Percentiles rank a stretch among this genome's conserved stretches.
phyloP scores from a whole-genome alignment of 306 rosid genomes.

The Lotus japonicus region DNA sequence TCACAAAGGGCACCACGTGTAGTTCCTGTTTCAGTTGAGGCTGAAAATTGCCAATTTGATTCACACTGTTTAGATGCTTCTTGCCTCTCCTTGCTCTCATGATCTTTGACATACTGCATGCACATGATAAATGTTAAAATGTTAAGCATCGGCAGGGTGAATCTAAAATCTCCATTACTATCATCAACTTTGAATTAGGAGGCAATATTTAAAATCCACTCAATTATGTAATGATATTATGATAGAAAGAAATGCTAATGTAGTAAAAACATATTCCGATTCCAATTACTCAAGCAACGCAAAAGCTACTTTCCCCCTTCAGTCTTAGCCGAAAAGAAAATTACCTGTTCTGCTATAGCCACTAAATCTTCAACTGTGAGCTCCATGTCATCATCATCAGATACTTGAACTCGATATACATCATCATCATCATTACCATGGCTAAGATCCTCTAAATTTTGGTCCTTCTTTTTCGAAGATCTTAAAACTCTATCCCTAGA shows the following conservation, averaged over 20 bases:
- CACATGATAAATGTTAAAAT: slow-evolving; percentile 2
- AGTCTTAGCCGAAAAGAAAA: slow-evolving; percentile 16
- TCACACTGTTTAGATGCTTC: slow-evolving; percentile 26
- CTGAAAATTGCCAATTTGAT: slow-evolving; percentile 17
- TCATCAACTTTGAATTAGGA: neutral
- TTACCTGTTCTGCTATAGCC: slow-evolving; percentile 71
- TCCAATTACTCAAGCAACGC: slow-evolving; percentile 4
- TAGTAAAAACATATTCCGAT: neutral
- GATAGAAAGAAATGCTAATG: neutral
- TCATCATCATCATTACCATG: slow-evolving; percentile 15
- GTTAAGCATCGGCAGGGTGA: neutral
- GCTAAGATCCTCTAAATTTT: slow-evolving; percentile 19
- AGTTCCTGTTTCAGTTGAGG: slow-evolving; percentile 24
- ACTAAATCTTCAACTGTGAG: slow-evolving; percentile 66
- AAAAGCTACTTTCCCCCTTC: neutral
- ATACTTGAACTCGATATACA: slow-evolving; percentile 27
- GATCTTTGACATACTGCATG: slow-evolving; percentile 57
- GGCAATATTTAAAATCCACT: neutral
- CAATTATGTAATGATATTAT: neutral
- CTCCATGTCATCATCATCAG: slow-evolving; percentile 40
- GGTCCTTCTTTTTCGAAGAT: slow-evolving; percentile 23
- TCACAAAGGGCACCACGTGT: slow-evolving; percentile 22
- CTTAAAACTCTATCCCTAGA: slow-evolving; percentile 17
- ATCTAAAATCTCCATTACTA: neutral
- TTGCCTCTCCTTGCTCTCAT: slow-evolving; percentile 24